Evolutionary conservation across 2,329 filamentous ascomycete genomes (phyloP).

Genomic region (Colletotrichum simmondsii): DNA sequence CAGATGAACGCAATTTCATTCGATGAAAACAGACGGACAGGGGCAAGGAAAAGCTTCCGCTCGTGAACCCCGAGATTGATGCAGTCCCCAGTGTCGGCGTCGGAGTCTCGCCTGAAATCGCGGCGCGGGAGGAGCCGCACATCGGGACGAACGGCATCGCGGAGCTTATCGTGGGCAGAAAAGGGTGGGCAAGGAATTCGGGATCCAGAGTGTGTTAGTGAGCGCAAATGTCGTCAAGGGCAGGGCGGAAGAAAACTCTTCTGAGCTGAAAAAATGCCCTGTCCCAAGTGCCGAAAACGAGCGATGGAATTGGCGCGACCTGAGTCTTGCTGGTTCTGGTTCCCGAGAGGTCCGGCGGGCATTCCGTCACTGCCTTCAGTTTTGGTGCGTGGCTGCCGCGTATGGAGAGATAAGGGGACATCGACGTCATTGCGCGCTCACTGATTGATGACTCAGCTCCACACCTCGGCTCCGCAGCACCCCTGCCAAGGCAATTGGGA

Average conservation of each 20-base stretch:
- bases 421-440: conserved; percentile 28
- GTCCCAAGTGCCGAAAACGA: neutral
- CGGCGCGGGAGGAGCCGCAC: conserved; percentile 22
- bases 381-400: no score
- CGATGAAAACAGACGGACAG: neutral
- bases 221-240: conserved; percentile 9
- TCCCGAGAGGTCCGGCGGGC: conserved; percentile 23
- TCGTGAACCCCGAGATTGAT: neutral
- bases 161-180: neutral
- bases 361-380: conserved; percentile 13
- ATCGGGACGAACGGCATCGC: conserved; percentile 25
- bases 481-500: conserved; percentile 24
- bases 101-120: neutral
- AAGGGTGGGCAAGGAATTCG: neutral
- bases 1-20: neutral
- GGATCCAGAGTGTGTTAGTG: neutral
- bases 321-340: neutral
- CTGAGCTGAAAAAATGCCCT: neutral
- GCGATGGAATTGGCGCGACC: neutral
- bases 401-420: conserved; percentile 6
- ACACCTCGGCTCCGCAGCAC: neutral
- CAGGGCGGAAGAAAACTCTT: neutral
- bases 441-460: conserved; percentile 14
- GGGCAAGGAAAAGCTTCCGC: neutral
- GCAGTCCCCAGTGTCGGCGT: neutral